Evolutionary conservation across 257 asterid species (phyloP).

Genomic region (Gentiana dahurica): DNA sequence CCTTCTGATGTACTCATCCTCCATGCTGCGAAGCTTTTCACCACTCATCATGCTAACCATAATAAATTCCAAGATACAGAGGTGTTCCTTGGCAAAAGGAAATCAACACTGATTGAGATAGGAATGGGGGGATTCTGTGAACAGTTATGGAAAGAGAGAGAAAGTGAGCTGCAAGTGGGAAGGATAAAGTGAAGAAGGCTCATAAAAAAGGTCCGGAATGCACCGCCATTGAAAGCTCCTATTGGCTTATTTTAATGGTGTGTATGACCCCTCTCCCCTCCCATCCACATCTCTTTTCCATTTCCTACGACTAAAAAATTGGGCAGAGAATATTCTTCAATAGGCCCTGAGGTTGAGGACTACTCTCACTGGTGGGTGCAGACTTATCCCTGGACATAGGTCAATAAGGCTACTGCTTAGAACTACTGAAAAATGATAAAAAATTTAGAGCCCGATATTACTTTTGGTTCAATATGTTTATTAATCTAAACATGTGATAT

Average conservation of each 20-base stretch:
- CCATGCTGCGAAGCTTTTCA: constrained; percentile 30
- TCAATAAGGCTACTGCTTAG: no score
- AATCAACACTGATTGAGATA: not conserved
- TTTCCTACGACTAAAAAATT: constrained; percentile 1
- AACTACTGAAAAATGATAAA: no score
- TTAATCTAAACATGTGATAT: no score
- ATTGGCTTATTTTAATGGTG: constrained; percentile 10
- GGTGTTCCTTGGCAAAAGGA: not conserved
- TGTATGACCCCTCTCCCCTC: not conserved
- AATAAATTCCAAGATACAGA: not conserved
- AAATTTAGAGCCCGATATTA: no score
- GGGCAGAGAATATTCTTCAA: not conserved
- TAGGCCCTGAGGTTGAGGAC: no score
- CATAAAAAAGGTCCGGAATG: constrained; percentile 6
- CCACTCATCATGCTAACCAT: constrained; percentile 23
- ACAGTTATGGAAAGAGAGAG: not conserved
- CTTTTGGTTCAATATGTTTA: no score
- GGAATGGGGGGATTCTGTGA: not conserved
- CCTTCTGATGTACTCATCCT: constrained; percentile 56
- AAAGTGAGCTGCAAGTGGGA: not conserved
- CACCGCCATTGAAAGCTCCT: constrained; percentile 16
- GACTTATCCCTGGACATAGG: no score
- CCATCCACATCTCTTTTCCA: constrained; percentile 12
- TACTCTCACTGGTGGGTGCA: no score
- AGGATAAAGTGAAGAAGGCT: not conserved